Conservation (phyloP, 2,329 filamentous ascomycete genomes). For the Leptoxyphium fumago region DNA sequence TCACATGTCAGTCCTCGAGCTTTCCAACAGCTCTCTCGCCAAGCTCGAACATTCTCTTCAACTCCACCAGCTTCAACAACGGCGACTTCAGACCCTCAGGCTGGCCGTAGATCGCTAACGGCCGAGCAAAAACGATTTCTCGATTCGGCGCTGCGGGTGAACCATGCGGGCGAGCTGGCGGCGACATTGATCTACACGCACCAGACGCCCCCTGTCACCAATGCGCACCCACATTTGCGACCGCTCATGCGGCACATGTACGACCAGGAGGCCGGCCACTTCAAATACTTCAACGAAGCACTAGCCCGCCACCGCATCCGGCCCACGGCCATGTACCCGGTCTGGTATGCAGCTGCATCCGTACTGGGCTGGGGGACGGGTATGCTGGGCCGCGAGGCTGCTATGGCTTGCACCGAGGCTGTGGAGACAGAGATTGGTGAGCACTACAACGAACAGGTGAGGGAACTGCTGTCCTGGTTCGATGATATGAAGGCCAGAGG, state of each 20-base stretch:
- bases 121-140: slow-evolving; percentile 59
- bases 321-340: slow-evolving; percentile 79
- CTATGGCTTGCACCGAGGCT: slow-evolving; percentile 97
- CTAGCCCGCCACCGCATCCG: slow-evolving; percentile 77
- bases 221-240: slow-evolving; percentile 71
- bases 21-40: neutral
- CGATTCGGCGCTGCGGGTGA: slow-evolving; percentile 74
- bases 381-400: slow-evolving; percentile 76
- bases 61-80: neutral
- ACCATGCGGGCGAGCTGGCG: slow-evolving; percentile 95
- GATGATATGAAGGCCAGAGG: slow-evolving; percentile 59
- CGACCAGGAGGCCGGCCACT: slow-evolving; percentile 82
- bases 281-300: slow-evolving; percentile 70
- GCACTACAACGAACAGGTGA: slow-evolving; percentile 89
- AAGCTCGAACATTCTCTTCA: neutral
- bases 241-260: slow-evolving; percentile 97
- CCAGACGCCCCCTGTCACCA: slow-evolving; percentile 69
- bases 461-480: slow-evolving; percentile 67
- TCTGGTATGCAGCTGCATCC: slow-evolving; percentile 72
- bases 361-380: slow-evolving; percentile 81
- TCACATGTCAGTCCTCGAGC: neutral
- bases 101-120: slow-evolving; percentile 36
- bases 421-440: slow-evolving; percentile 96
- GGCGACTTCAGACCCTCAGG: neutral
- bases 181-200: slow-evolving; percentile 86